phyloP scores from a whole-genome alignment of 2,329 filamentous ascomycete genomes.

The Diatrype stigma region DNA sequence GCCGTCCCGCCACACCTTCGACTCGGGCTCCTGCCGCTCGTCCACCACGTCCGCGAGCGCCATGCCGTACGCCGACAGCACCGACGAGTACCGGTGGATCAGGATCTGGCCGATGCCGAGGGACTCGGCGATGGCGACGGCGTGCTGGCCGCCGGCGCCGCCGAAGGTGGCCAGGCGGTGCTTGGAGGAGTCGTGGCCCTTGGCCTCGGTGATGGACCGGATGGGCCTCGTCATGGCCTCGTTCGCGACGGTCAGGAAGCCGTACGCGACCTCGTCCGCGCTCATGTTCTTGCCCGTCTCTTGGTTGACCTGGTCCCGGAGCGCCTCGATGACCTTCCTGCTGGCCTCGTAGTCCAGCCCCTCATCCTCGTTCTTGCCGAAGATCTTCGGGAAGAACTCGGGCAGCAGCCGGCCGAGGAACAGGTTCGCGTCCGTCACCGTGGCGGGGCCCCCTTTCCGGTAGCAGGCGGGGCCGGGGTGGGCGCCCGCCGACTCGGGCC shows the following conservation, averaged over 20 bases:
- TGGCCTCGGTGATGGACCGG: slow-evolving; percentile 83
- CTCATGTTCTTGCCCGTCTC: slow-evolving; percentile 70
- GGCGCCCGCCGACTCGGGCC: slow-evolving; percentile 82
- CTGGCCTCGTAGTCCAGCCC: slow-evolving; percentile 74
- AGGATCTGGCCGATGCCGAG: slow-evolving; percentile 82
- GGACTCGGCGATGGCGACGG: slow-evolving; percentile 83
- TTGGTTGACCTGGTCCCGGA: slow-evolving; percentile 72
- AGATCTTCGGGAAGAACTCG: slow-evolving; percentile 93
- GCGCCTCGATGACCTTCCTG: slow-evolving; percentile 67
- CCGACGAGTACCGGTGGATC: slow-evolving; percentile 81
- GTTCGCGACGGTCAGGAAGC: slow-evolving; percentile 85
- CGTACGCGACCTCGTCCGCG: slow-evolving; percentile 80
- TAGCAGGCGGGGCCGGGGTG: slow-evolving; percentile 91
- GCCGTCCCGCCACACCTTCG: slow-evolving; percentile 55
- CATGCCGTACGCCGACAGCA: slow-evolving; percentile 90
- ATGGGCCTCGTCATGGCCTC: slow-evolving; percentile 91
- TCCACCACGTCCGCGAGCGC: slow-evolving; percentile 90
- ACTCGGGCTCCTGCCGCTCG: slow-evolving; percentile 77
- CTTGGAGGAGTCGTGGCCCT: slow-evolving; percentile 85
- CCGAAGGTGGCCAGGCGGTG: slow-evolving; percentile 91
- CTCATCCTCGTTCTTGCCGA: slow-evolving; percentile 83
- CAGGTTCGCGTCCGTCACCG: slow-evolving; percentile 90
- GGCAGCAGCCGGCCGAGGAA: slow-evolving; percentile 80
- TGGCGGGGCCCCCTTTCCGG: slow-evolving; percentile 80
- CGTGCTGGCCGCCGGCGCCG: slow-evolving; percentile 86